Conservation (phyloP, 768 basidiomycete species). For the Galerina sulciceps region DNA sequence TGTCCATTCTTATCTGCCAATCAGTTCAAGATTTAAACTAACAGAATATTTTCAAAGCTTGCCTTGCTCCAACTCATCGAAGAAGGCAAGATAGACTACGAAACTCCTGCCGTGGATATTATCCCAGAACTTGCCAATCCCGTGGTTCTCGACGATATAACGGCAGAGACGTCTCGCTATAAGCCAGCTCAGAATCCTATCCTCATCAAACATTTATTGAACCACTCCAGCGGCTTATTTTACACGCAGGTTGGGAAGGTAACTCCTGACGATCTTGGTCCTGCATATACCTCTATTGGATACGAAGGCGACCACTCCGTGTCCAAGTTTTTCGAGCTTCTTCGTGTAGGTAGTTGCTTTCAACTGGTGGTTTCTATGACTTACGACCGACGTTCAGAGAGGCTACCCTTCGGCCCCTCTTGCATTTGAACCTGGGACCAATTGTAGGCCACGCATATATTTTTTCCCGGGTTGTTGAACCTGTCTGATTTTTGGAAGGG, state of each 20-base stretch:
- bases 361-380: background rate
- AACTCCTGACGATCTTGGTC: conserved; percentile 3
- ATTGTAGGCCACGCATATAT: conserved; percentile 19
- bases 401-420: conserved; percentile 28
- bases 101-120: conserved; percentile 29
- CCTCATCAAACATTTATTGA: conserved; percentile 31
- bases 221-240: conserved; percentile 34
- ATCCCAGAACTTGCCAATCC: conserved; percentile 35
- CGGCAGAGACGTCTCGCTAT: conserved; percentile 13
- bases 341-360: conserved; percentile 12
- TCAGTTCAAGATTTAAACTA: background rate
- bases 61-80: conserved; percentile 39
- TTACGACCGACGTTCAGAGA: conserved; percentile 16
- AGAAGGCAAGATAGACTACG: conserved; percentile 30
- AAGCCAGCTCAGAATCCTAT: conserved; percentile 27
- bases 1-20: background rate
- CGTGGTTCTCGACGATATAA: conserved; percentile 19
- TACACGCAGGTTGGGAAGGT: conserved; percentile 13
- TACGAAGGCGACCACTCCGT: conserved; percentile 25
- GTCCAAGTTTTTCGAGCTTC: conserved; percentile 21
- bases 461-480: background rate
- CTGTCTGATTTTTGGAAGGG: conserved; percentile 18
- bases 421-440: conserved; percentile 35
- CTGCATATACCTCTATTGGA: conserved; percentile 12
- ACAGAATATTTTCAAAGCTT: conserved; percentile 19